Evolutionary conservation across 78 protist genomes (phyloP).

Genomic region (Creolimax fragrantissima): DNA sequence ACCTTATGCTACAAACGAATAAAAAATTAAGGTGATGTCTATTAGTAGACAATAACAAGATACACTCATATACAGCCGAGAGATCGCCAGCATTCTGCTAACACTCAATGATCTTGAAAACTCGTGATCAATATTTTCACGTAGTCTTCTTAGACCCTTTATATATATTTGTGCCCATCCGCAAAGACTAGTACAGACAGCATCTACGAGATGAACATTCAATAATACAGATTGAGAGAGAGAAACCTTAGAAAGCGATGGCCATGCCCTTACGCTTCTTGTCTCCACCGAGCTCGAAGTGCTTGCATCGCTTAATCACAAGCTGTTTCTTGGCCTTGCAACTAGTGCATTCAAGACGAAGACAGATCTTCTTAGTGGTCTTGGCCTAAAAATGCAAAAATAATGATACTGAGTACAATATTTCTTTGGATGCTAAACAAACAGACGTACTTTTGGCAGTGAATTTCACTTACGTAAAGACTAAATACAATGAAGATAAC

Average conservation of each 20-base stretch:
- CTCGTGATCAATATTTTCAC: too few relatives aligned
- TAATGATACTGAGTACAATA: neutral
- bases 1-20: too few relatives aligned
- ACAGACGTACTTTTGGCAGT: neutral
- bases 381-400: conserved; percentile 67
- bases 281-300: conserved; percentile 86
- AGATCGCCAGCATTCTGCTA: too few relatives aligned
- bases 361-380: conserved; percentile 96
- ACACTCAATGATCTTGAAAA: too few relatives aligned
- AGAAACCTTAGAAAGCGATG: conserved; percentile 38
- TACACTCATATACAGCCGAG: too few relatives aligned
- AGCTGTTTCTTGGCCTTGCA: conserved; percentile 72
- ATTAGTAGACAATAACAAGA: too few relatives aligned
- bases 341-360: conserved; percentile 86
- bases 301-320: conserved; percentile 89
- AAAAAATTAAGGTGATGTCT: too few relatives aligned
- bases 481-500: too few relatives aligned
- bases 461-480: neutral
- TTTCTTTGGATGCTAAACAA: neutral
- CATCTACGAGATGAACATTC: neutral
- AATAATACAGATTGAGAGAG: neutral
- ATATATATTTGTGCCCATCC: too few relatives aligned
- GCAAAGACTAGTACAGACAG: too few relatives aligned
- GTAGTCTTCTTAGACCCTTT: too few relatives aligned
- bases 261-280: conserved; percentile 65